Conservation (phyloP, 2,329 filamentous ascomycete species). For the Pyrenochaeta sp. region DNA sequence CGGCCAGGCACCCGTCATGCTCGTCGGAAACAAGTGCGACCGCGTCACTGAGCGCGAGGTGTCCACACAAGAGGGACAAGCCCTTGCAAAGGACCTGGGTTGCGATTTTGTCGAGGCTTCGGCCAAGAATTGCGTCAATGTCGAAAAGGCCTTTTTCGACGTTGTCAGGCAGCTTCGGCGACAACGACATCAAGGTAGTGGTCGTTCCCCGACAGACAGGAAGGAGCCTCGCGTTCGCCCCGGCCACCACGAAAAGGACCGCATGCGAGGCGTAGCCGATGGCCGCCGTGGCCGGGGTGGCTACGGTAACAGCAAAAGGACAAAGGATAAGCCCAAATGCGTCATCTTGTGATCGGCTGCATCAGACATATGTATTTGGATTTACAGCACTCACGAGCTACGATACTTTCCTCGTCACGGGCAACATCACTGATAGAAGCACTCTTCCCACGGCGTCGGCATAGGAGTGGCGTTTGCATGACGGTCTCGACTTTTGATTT, state of each 20-base stretch:
- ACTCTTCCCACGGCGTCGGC: constrained; percentile 42
- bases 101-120: constrained; percentile 98
- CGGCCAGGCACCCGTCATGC: constrained; percentile 89
- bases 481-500: constrained; percentile 37
- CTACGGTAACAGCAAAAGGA: constrained; percentile 18
- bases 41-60: constrained; percentile 95
- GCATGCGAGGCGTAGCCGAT: constrained; percentile 17
- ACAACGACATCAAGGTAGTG: constrained; percentile 68
- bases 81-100: constrained; percentile 87
- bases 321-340: constrained; percentile 44
- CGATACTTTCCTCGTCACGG: constrained; percentile 33
- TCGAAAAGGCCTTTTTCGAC: constrained; percentile 98
- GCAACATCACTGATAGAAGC: constrained; percentile 41
- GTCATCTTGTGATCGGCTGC: constrained; percentile 40
- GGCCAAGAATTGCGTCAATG: constrained; percentile 97
- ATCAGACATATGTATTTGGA: constrained; percentile 32
- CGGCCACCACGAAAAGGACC: constrained; percentile 27
- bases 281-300: constrained; percentile 26
- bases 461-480: constrained; percentile 50
- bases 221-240: constrained; percentile 21
- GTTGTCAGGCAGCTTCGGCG: constrained; percentile 90
- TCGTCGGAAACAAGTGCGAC: constrained; percentile 98
- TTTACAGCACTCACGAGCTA: constrained; percentile 39
- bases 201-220: constrained; percentile 26
- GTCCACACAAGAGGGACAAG: constrained; percentile 93